phyloP scores from a whole-genome alignment of 805 yeast genomes.

The Ogataea salicorniae region DNA sequence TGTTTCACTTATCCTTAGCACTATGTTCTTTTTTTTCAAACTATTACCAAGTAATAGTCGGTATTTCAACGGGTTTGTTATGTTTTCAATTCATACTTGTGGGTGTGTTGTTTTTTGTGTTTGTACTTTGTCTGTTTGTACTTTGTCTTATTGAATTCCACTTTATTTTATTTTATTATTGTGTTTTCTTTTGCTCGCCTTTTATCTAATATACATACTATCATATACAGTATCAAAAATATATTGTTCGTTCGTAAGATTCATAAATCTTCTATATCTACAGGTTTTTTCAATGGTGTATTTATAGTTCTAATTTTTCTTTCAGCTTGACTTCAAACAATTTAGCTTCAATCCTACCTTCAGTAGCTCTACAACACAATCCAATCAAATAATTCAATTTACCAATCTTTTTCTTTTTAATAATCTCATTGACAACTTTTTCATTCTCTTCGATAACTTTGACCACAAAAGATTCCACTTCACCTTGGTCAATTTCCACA shows the following conservation, averaged over 20 bases:
- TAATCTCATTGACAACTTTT: slow-evolving; percentile 52
- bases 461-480: slow-evolving; percentile 27
- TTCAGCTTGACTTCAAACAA: slow-evolving; percentile 22
- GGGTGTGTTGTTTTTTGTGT: too few relatives aligned
- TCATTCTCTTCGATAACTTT: slow-evolving; percentile 38
- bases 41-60: too few relatives aligned
- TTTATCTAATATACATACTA: neutral
- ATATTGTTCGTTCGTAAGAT: neutral
- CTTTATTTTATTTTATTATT: too few relatives aligned
- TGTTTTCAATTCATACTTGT: too few relatives aligned
- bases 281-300: neutral
- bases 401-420: slow-evolving; percentile 50
- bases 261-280: neutral
- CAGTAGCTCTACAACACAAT: slow-evolving; percentile 72
- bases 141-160: too few relatives aligned
- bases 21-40: too few relatives aligned
- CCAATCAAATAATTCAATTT: slow-evolving; percentile 80
- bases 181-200: neutral
- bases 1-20: too few relatives aligned
- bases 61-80: too few relatives aligned
- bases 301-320: slow-evolving; percentile 8
- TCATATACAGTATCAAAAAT: neutral
- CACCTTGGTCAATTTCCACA: slow-evolving; percentile 29
- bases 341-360: slow-evolving; percentile 48
- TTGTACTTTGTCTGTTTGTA: too few relatives aligned